phyloP scores from a whole-genome alignment of 768 basidiomycete genomes.

The Pholiota conissans region DNA sequence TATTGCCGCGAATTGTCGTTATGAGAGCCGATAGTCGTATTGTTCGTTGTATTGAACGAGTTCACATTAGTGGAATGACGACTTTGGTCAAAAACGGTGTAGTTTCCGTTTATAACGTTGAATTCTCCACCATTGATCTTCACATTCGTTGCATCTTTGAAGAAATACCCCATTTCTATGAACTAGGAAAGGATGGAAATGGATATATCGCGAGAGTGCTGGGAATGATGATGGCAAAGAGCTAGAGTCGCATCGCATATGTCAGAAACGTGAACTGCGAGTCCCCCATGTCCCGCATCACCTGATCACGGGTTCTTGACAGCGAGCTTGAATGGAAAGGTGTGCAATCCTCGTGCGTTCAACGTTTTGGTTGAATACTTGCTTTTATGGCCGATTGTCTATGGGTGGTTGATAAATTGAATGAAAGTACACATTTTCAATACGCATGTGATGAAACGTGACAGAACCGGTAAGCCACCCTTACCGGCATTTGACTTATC shows the following conservation, averaged over 20 bases:
- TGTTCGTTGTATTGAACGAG: conserved; percentile 13
- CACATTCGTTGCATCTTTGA: conserved; percentile 11
- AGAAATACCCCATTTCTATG: conserved; percentile 9
- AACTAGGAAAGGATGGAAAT: not conserved
- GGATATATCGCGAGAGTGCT: too few relatives aligned
- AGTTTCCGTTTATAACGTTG: conserved; percentile 9
- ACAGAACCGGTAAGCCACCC: too few relatives aligned
- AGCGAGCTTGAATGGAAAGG: not conserved
- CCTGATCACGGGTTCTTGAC: not conserved
- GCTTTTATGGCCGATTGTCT: not conserved
- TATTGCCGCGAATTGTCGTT: conserved; percentile 13
- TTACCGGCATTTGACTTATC: too few relatives aligned
- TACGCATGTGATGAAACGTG: too few relatives aligned
- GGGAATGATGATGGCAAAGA: too few relatives aligned
- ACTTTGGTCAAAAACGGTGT: conserved; percentile 12
- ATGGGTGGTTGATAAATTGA: too few relatives aligned
- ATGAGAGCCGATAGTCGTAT: conserved; percentile 1
- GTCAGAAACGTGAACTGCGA: too few relatives aligned
- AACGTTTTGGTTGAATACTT: not conserved
- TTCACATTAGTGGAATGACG: conserved; percentile 13
- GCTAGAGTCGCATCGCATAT: too few relatives aligned
- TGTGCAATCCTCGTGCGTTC: not conserved
- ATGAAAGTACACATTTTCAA: too few relatives aligned
- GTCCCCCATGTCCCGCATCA: too few relatives aligned
- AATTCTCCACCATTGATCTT: conserved; percentile 17